Evolutionary conservation across 2,329 filamentous ascomycete species (phyloP).

Genomic region (Byssochlamys sp.): DNA sequence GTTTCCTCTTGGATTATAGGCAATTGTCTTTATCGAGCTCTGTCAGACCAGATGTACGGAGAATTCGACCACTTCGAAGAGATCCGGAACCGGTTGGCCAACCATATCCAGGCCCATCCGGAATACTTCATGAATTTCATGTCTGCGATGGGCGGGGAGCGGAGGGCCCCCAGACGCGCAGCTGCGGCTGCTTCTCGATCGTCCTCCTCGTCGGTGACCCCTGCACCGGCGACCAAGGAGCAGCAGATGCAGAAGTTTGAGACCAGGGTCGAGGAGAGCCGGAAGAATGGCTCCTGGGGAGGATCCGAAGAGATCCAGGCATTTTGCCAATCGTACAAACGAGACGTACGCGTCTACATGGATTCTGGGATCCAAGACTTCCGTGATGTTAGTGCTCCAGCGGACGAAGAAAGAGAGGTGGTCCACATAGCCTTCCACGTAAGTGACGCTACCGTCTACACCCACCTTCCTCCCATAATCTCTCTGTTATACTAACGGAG

Average conservation of each 20-base stretch:
- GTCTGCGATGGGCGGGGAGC: constrained; percentile 45
- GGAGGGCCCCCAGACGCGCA: constrained; percentile 48
- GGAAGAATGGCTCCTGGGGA: constrained; percentile 52
- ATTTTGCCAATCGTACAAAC: constrained; percentile 52
- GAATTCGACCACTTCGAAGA: constrained; percentile 47
- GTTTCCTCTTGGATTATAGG: constrained; percentile 32
- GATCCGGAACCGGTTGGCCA: constrained; percentile 51
- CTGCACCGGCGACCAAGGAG: constrained; percentile 44
- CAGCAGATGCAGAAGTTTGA: constrained; percentile 47
- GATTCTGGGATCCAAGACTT: constrained; percentile 30
- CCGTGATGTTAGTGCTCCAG: constrained; percentile 37
- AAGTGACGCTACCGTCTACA: constrained; percentile 25
- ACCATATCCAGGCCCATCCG: constrained; percentile 52
- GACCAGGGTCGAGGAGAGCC: constrained; percentile 51
- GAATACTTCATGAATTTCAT: constrained; percentile 59
- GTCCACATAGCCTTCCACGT: constrained; percentile 57
- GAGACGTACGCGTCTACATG: constrained; percentile 54
- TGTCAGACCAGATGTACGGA: constrained; percentile 59
- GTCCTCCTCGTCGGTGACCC: constrained; percentile 34
- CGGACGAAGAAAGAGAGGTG: constrained; percentile 24
- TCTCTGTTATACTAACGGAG: background rate
- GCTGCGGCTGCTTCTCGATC: constrained; percentile 32
- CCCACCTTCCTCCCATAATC: background rate
- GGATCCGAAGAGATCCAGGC: constrained; percentile 60
- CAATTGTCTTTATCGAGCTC: constrained; percentile 60